These are phyloP conservation scores for Diatrype stigma DNA, from an alignment of 2,329 filamentous ascomycete species.

Conservation along the genomic window DNA sequence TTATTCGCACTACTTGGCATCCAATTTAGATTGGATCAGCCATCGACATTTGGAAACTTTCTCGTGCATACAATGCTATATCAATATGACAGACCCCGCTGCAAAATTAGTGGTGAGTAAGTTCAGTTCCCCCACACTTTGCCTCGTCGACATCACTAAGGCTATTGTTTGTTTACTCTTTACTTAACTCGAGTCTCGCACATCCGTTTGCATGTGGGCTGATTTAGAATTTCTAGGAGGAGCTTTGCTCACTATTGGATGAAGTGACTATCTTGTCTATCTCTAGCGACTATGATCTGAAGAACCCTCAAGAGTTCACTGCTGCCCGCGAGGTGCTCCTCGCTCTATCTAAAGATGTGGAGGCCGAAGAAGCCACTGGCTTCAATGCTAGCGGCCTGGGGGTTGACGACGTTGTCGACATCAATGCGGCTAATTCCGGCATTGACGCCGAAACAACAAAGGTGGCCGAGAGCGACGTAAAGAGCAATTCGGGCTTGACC, in stretches of 20 bases:
- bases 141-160: neutral
- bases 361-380: conserved; percentile 64
- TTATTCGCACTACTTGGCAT: neutral
- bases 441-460: conserved; percentile 8
- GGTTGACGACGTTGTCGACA: conserved; percentile 28
- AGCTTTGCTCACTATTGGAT: conserved; percentile 73
- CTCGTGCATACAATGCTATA: neutral
- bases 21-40: neutral
- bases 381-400: conserved; percentile 76
- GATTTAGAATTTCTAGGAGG: conserved; percentile 43
- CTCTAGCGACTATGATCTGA: conserved; percentile 66
- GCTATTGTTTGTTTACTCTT: neutral
- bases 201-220: neutral
- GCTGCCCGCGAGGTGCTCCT: conserved; percentile 58
- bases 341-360: conserved; percentile 60
- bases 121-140: neutral
- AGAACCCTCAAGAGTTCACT: conserved; percentile 44
- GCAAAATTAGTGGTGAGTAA: neutral
- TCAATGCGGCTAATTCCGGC: conserved; percentile 12
- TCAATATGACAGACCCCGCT: neutral
- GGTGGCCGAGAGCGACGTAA: conserved; percentile 19
- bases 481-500: conserved; percentile 22
- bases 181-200: neutral
- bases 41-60: neutral
- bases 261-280: conserved; percentile 74